Base-by-base conservation (phyloP, 257 asterid genomes). In the Nicotiana noctiflora region DNA sequence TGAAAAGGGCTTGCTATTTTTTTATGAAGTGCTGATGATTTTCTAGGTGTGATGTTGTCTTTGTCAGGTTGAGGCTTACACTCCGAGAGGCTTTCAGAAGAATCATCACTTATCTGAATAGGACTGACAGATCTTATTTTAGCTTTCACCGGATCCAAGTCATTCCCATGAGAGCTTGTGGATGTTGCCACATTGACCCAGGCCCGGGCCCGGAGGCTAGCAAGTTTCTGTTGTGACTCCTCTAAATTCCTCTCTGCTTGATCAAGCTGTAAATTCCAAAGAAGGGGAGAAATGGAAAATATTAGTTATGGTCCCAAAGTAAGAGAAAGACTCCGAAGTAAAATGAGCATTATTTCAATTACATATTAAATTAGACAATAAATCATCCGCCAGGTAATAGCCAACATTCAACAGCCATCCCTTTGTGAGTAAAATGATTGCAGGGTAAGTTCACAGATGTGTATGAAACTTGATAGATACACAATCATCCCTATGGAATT, bases 171-270 rank as follows among this genome's bases (percentile, higher is more conserved):
- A 81, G 44, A 75, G 17, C 27, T 77, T 82, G 81, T 84, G 55
- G 88, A 87, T 84, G 87, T 81, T 82, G 64, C 82, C 64, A 62
- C 66, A 44, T 3, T 67, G 81, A 64, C 87, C 80, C 49, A 81
- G 34, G 88, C 85, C 80, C 49, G 81, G 34, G 88, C 85, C 76
- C 89, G 89, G 82, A 82, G 88, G 51, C 84, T 90, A 81, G 88
- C 92, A 83, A 92, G 83, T 80, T 87, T 84, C 72, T 10, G 84
- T 82, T 88, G 89, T 80, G 92, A 85, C 80, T 87, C 93, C 70
- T 85, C 90, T 86, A 90, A 77, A 77, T 87, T 92, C 88, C 77
- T 92, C 81, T 88, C 90, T 84, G 90, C 88, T 60, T 83, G 86
- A 19, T 80, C 85, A 84, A 90, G 92, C 95, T 92, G 90, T 80